Evolutionary conservation across 306 rosid species (phyloP), one percentile per base, ranked within the genome.

Genomic region (Rubus parviflorus): DNA sequence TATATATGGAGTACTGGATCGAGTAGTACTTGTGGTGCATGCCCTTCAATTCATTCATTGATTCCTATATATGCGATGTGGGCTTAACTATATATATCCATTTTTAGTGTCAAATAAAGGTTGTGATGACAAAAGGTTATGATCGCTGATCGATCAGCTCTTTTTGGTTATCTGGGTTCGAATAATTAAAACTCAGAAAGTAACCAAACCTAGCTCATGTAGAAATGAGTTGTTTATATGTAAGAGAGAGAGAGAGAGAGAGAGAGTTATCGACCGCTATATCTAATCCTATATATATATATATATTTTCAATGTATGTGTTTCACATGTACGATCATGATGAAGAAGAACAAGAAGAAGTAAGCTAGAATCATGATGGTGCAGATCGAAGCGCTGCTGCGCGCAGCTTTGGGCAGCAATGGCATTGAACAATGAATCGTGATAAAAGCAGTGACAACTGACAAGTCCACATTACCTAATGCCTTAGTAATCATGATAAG

Each of bases 401-500:
- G 30, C 58, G 6, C 15, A 22, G 68, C 68, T 63, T 63, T 37
- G 45, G 20, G 13, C 68, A 63, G 68, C 68, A 63, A 35, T 7
- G 45, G 68, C 68, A 63, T 35, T 63, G 16, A 45, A 7, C 12
- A 62, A 63, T 12, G 11, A 62, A 30, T 35, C 45, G 45, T 35
- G 45, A 63, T 63, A 35, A 63, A 63, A 63, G 68, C 37, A 19
- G 68, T 37, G 68, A 63, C 13, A 25, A 63, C 22, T 63, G 68
- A 63, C 68, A 16, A 63, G 68, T 35, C 68, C 68, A 63, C 68
- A 63, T 35, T 41, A 17, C 68, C 7, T 35, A 37, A 6, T 37
- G 20, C 12, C 8, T 12, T 16, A 35, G 68, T 62, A 62, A 62
- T 62, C 68, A 63, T 63, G 46, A 37, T 37, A 7, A 63, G 37